phyloP scores from a whole-genome alignment of 345 rosid species.

The Populus simonii region DNA sequence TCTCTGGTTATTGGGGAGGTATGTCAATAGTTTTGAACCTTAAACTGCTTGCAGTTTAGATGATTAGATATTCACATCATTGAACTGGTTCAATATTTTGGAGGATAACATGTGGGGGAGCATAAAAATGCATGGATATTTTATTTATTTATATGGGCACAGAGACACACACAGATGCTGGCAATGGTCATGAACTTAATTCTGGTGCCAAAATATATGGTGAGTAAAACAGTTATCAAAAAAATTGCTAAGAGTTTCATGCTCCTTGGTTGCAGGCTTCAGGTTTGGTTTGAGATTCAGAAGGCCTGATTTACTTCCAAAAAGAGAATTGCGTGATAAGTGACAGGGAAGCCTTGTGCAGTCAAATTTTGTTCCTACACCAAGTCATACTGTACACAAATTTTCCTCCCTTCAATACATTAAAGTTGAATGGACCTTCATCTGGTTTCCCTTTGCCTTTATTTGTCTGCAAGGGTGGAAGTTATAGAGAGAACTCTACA shows the following conservation, averaged over 20 bases:
- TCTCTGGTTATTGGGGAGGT: background rate
- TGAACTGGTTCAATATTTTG: background rate
- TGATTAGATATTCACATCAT: background rate
- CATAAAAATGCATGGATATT: background rate
- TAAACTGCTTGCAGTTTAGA: background rate
- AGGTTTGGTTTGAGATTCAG: constrained; percentile 73
- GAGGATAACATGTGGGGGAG: background rate
- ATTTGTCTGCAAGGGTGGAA: background rate
- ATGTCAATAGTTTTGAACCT: too few species aligned
- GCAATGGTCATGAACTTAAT: background rate
- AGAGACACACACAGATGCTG: background rate
- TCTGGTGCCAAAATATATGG: too few species aligned
- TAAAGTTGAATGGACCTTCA: constrained; percentile 4
- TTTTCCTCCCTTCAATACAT: background rate
- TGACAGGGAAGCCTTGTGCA: constrained; percentile 18
- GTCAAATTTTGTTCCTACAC: background rate
- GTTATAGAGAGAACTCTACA: background rate
- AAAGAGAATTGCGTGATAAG: constrained; percentile 67
- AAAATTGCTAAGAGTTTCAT: background rate
- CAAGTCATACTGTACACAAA: background rate
- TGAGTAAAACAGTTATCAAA: background rate
- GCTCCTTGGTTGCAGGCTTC: constrained; percentile 43
- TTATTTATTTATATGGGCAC: background rate
- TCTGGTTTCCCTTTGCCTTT: background rate
- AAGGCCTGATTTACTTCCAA: constrained; percentile 75